Base-by-base conservation (phyloP, 495 filamentous ascomycete species). In the Aspergillus coremiiformis region DNA sequence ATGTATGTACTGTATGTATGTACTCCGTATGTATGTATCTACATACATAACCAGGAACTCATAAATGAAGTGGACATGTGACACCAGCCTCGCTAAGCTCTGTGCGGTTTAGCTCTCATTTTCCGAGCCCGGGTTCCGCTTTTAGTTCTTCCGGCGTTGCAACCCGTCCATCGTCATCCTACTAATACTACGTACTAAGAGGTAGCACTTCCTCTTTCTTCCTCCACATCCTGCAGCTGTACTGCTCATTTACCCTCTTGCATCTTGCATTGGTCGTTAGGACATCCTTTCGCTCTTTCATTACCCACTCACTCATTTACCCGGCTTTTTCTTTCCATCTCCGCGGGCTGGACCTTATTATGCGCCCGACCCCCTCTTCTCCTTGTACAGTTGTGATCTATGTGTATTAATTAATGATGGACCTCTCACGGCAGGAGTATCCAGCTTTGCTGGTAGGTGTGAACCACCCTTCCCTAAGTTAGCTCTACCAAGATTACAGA, bases 401-500 rank as follows among this genome's bases (percentile, higher is more conserved):
- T 66, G 64, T 70, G 60, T 52, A 52, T 53, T n/a, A n/a, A n/a
- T 54, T 62, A 62, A 64, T 54, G 55, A 84, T 89, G 81, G 91
- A 91, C 59, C 81, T 95, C 60, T 87, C 88, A 62, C 81, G 92
- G 67, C 80, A 88, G 67, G 93, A 98, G 71, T 98, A 98, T 73
- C 92, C 93, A 64, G 86, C 86, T 23, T 82, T 98, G 79, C 83
- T 97, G 86, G 93, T 98, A 80, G 69, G 88, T 53, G 44, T 48
- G 46, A 29, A 44, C 43, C 47, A 49, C 52, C 55, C 49, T 42
- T 19, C 20, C 9, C 11, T 35, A 35, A n/a, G 14, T 22, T 10
- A 20, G 37, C 4, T 14, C 5, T 2, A 14, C 19, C 17, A 17
- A 14, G 4, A 35, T 47, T 35, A 30, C 4, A 32, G 22, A 35